Percentiles rank a stretch among this genome's conserved stretches.
Evolutionary conservation across 2,329 filamentous ascomycete genomes (phyloP).

Genomic region (Fusarium coicis): DNA sequence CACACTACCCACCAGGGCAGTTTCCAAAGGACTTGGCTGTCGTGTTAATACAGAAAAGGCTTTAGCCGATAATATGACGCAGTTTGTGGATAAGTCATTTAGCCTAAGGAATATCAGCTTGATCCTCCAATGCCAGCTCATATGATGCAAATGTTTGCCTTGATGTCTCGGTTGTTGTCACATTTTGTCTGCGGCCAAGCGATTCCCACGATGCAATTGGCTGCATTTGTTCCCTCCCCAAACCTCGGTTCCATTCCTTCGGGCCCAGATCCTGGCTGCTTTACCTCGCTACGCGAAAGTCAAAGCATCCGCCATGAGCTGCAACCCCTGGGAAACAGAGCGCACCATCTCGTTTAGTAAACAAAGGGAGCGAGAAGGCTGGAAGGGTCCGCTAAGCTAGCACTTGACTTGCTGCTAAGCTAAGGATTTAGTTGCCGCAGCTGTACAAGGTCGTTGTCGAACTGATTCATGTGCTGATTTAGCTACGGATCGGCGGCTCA

Average conservation of each 20-base stretch:
- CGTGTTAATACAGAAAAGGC: background rate
- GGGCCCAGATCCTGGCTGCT: constrained; percentile 11
- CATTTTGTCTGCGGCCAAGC: background rate
- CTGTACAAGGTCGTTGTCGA: background rate
- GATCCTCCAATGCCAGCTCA: background rate
- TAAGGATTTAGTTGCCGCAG: background rate
- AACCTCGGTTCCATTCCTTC: constrained; percentile 18
- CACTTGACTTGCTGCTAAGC: background rate
- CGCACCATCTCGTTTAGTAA: background rate
- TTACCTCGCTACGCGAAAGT: background rate
- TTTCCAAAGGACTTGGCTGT: background rate
- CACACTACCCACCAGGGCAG: background rate
- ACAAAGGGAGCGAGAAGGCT: background rate
- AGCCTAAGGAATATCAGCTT: background rate
- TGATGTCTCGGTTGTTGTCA: background rate
- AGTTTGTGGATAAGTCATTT: background rate
- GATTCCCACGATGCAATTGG: background rate
- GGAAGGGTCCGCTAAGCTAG: background rate
- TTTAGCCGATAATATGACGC: background rate
- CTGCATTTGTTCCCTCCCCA: background rate
- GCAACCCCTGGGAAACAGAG: background rate
- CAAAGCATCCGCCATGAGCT: background rate
- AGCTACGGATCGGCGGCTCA: background rate
- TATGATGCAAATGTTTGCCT: background rate
- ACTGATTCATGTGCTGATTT: constrained; percentile 2